phyloP scores from a whole-genome alignment of 441 rosid genomes.

The Populus hybrid region DNA sequence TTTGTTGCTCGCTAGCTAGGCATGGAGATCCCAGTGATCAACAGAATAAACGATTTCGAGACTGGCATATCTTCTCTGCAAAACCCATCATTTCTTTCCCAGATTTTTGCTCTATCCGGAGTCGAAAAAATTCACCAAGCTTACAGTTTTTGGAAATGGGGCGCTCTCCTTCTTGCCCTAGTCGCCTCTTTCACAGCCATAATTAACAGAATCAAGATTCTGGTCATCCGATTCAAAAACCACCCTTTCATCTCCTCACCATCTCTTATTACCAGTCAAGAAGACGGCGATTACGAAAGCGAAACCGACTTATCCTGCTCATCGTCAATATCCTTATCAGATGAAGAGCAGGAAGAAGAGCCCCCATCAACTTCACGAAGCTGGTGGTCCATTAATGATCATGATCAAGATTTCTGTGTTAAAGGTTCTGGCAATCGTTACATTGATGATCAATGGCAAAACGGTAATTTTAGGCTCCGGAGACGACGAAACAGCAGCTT shows the following conservation, averaged over 20 bases:
- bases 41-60: slow-evolving; percentile 57
- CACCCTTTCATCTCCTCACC: slow-evolving; percentile 20
- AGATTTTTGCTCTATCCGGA: slow-evolving; percentile 32
- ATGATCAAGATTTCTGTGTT: slow-evolving; percentile 29
- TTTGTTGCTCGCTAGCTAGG: background rate
- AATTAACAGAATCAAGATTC: slow-evolving; percentile 37
- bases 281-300: slow-evolving; percentile 31
- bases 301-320: slow-evolving; percentile 47
- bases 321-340: slow-evolving; percentile 13
- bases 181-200: slow-evolving; percentile 59
- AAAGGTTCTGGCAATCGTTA: slow-evolving; percentile 29
- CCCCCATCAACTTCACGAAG: slow-evolving; percentile 8
- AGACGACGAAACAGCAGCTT: slow-evolving; percentile 43
- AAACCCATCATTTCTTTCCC: slow-evolving; percentile 47
- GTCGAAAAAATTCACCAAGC: slow-evolving; percentile 30
- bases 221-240: slow-evolving; percentile 36
- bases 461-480: slow-evolving; percentile 25
- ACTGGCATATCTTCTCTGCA: slow-evolving; percentile 38
- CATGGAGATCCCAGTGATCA: slow-evolving; percentile 61
- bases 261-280: slow-evolving; percentile 7
- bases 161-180: slow-evolving; percentile 51
- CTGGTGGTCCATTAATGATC: slow-evolving; percentile 29
- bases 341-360: slow-evolving; percentile 30
- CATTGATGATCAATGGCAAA: slow-evolving; percentile 27
- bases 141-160: slow-evolving; percentile 58